These are phyloP conservation scores for Blastomyces gilchristii DNA, from an alignment of 2,329 filamentous ascomycete genomes.

Conservation along the genomic window DNA sequence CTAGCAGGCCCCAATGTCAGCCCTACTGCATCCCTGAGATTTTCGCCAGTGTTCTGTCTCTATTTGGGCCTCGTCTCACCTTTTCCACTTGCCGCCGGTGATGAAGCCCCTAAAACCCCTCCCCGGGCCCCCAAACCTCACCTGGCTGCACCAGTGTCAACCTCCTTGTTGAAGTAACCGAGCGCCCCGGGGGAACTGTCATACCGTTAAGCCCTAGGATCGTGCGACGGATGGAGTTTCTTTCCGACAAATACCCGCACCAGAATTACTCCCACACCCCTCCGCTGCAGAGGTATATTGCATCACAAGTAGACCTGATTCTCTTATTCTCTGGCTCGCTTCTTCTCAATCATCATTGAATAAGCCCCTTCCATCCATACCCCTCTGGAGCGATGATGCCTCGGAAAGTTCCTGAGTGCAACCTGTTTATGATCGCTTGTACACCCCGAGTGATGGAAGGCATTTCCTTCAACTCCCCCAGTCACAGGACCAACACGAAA, in stretches of 20 bases:
- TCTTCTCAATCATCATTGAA: not conserved
- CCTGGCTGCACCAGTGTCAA: not conserved
- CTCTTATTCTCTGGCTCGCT: not conserved
- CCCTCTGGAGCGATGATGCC: not conserved
- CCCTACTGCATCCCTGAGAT: not conserved
- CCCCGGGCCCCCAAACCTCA: not conserved
- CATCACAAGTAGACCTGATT: not conserved
- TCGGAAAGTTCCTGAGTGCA: not conserved
- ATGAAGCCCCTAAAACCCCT: not conserved
- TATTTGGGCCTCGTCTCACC: not conserved
- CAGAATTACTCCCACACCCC: not conserved
- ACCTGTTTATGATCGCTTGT: not conserved
- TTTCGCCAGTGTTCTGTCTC: not conserved
- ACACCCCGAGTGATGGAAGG: not conserved
- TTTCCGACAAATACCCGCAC: not conserved
- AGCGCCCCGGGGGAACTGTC: not conserved
- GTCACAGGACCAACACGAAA: not conserved
- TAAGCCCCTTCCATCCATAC: not conserved
- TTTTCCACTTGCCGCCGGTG: not conserved
- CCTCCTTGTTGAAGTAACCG: not conserved
- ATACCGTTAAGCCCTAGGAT: not conserved
- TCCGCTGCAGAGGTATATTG: not conserved
- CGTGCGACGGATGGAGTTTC: not conserved
- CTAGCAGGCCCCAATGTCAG: not conserved
- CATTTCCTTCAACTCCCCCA: not conserved